These are phyloP conservation scores for Ceratobasidium sp. DNA, from an alignment of 1,284 basidiomycete species.

Conservation along the genomic window DNA sequence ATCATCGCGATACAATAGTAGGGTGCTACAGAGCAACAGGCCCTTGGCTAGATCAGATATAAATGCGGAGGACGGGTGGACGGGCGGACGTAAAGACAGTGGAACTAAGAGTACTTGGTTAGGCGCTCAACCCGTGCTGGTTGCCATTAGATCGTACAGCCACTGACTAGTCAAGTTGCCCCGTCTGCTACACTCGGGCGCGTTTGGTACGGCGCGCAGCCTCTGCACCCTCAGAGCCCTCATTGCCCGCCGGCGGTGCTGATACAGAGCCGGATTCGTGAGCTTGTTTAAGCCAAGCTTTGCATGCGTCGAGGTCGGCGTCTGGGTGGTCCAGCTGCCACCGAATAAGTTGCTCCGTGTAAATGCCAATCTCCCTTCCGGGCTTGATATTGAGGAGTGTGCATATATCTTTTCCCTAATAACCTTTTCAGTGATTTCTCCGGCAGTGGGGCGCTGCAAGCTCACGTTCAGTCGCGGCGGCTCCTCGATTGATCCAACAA, in stretches of 20 bases:
- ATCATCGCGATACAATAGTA: not conserved
- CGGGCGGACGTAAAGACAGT: slow-evolving; percentile 14
- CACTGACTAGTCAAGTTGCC: not conserved
- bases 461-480: slow-evolving; percentile 82
- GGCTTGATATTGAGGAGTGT: slow-evolving; percentile 66
- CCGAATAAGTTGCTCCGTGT: slow-evolving; percentile 72
- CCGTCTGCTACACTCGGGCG: slow-evolving; percentile 1
- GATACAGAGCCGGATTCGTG: slow-evolving; percentile 51
- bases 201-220: slow-evolving; percentile 16
- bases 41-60: not conserved
- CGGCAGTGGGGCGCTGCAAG: slow-evolving; percentile 36
- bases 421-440: not conserved
- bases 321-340: slow-evolving; percentile 86
- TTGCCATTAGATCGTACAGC: slow-evolving; percentile 18
- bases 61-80: not conserved
- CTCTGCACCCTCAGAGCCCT: not conserved
- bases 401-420: slow-evolving; percentile 60
- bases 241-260: not conserved
- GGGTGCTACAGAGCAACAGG: not conserved
- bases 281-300: slow-evolving; percentile 72
- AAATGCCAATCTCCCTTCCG: slow-evolving; percentile 74
- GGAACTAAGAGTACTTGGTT: not conserved
- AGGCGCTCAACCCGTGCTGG: not conserved
- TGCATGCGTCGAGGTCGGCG: slow-evolving; percentile 72
- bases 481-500: slow-evolving; percentile 71